Conservation (phyloP, 1,284 basidiomycete species). For the Pyrrhoderma lamaoense region DNA sequence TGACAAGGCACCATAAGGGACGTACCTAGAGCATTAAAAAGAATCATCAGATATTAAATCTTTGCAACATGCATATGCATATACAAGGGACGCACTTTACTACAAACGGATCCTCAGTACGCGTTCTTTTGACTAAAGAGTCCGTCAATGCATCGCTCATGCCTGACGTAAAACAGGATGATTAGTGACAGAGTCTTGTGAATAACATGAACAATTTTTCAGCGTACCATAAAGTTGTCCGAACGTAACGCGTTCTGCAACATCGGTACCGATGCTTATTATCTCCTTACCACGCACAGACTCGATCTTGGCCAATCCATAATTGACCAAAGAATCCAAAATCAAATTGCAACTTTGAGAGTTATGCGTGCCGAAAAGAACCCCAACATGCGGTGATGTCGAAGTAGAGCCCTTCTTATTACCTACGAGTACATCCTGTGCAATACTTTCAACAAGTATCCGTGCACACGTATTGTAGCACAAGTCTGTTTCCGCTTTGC, state of each 20-base stretch:
- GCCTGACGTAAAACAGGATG: slow-evolving; percentile 30
- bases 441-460: slow-evolving; percentile 55
- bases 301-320: slow-evolving; percentile 43
- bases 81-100: slow-evolving; percentile 57
- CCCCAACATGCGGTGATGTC: slow-evolving; percentile 44
- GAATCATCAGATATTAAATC: slow-evolving; percentile 48
- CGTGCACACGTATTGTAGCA: slow-evolving; percentile 70
- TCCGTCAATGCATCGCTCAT: slow-evolving; percentile 82
- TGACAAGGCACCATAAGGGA: slow-evolving; percentile 62
- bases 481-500: slow-evolving; percentile 71
- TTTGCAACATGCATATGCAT: slow-evolving; percentile 67
- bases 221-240: slow-evolving; percentile 77
- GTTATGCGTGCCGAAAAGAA: slow-evolving; percentile 87
- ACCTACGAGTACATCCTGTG: slow-evolving; percentile 31
- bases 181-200: neutral
- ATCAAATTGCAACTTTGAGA: slow-evolving; percentile 37
- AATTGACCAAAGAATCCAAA: slow-evolving; percentile 49
- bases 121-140: slow-evolving; percentile 52
- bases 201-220: slow-evolving; percentile 23
- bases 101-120: slow-evolving; percentile 56
- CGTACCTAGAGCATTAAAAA: slow-evolving; percentile 44
- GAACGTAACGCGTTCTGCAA: slow-evolving; percentile 63
- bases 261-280: slow-evolving; percentile 41
- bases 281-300: neutral
- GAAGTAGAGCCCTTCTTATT: slow-evolving; percentile 11